These are phyloP conservation scores for Diaporthe ilicicola DNA, from an alignment of 2,329 filamentous ascomycete genomes.

Conservation along the genomic window DNA sequence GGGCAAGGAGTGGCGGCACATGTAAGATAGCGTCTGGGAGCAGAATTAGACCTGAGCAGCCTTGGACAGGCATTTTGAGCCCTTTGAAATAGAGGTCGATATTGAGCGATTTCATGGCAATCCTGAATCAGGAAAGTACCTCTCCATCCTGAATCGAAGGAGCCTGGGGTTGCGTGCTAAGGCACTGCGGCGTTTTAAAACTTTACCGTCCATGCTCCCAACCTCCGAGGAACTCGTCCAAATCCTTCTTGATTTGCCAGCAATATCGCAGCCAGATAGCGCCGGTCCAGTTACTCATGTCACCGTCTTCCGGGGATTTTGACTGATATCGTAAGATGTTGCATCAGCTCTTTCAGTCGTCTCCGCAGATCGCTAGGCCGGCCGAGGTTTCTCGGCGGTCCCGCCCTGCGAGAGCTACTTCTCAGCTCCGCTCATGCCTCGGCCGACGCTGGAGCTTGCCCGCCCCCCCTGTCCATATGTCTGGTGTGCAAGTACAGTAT, in stretches of 20 bases:
- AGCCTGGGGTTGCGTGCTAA: neutral
- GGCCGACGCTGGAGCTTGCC: neutral
- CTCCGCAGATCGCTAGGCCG: neutral
- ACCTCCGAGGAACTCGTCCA: neutral
- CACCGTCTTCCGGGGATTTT: neutral
- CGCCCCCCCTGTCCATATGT: neutral
- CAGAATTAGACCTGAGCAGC: neutral
- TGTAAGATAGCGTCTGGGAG: constrained; percentile 12
- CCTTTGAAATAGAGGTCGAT: neutral
- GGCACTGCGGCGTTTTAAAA: neutral
- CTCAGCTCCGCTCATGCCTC: constrained; percentile 15
- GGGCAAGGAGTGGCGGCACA: neutral
- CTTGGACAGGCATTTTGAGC: neutral
- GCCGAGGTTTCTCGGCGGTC: constrained; percentile 20
- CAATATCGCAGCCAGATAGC: neutral
- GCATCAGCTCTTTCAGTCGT: neutral
- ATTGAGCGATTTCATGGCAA: neutral
- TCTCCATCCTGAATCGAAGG: neutral
- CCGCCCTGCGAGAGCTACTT: constrained; percentile 3
- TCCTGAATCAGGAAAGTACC: neutral
- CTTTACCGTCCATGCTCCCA: too few species aligned
- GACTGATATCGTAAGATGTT: constrained; percentile 14
- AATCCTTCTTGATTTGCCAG: neutral
- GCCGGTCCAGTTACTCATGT: neutral
- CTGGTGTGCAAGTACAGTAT: neutral